Evolutionary conservation across 345 rosid genomes (phyloP), one percentile per base, ranked within the genome.

Genomic region (Viola odorata): DNA sequence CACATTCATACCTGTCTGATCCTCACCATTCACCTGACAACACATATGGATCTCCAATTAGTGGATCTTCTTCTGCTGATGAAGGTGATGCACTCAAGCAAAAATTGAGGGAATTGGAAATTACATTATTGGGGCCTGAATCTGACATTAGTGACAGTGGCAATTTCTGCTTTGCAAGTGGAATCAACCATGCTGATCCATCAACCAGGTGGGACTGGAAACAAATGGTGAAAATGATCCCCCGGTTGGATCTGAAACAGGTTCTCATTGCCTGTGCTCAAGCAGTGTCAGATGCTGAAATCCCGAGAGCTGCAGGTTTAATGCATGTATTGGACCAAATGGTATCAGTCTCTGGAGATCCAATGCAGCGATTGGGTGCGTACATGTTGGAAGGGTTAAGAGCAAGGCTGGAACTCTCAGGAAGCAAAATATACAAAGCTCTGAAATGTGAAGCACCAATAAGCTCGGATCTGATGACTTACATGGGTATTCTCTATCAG

Each of bases 341-440:
- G 91, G 99, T 94, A 37, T 94, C 99, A 0, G 89, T 94, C 53
- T 82, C 83, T 8, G 97, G 99, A 40, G 91, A 78, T 50, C 96
- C 99, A 3, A 65, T 88, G 52, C 89, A 90, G 63, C 81, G 99
- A 16, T 60, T 88, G 50, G 96, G 95, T 9, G 85, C 99, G 51
- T 94, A 94, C 70, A 70, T 94, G 89, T 73, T 89, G 72, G 99
- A 94, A 79, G 96, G 97, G 66, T 91, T 94, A 44, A 75, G 91
- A 75, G 97, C 99, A 0, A 88, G 91, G 79, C 71, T 94, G 73
- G 92, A 88, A 56, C 80, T 80, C 8, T 86, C 99, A 0, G 99
- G 99, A 42, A 82, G 96, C 73, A 81, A 76, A 66, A 94, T 94
- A 71, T 94, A 90, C 80, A 78, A 67, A 74, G 81, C 91, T 58